A percentile compares a stretch with the other conserved stretches of the same genome.
These are phyloP conservation scores for Cornus controversa DNA, from an alignment of 148 eudicot species.

Conservation along the genomic window DNA sequence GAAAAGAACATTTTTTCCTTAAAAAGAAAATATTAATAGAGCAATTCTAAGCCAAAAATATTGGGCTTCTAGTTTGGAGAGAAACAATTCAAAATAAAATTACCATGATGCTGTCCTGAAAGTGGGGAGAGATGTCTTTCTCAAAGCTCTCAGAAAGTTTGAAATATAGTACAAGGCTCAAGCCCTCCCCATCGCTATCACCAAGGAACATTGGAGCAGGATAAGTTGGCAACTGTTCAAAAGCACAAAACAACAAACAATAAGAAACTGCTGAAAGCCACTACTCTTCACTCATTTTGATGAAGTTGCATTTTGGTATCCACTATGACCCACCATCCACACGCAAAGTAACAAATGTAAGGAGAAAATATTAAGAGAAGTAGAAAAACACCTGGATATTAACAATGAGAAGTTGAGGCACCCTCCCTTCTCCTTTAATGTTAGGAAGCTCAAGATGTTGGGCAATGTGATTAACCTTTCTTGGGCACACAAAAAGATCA, in stretches of 20 bases:
- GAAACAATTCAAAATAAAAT: not conserved
- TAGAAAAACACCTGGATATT: slow-evolving; percentile 62
- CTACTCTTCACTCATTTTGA: not conserved
- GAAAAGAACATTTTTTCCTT: not conserved
- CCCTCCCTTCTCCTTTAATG: slow-evolving; percentile 31
- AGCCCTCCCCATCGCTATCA: slow-evolving; percentile 80
- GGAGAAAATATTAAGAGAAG: not conserved
- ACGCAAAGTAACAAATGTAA: not conserved
- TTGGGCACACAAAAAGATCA: slow-evolving; percentile 59
- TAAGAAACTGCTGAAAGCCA: not conserved
- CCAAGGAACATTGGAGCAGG: slow-evolving; percentile 77
- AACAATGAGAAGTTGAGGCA: slow-evolving; percentile 69
- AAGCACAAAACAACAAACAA: not conserved
- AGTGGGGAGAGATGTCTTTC: slow-evolving; percentile 61
- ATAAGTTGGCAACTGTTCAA: slow-evolving; percentile 71
- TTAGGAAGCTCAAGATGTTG: slow-evolving; percentile 79
- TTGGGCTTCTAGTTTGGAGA: not conserved
- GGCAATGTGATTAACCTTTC: slow-evolving; percentile 81
- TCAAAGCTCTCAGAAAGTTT: slow-evolving; percentile 66
- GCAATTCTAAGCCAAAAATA: not conserved
- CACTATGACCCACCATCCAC: not conserved
- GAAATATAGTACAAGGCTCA: slow-evolving; percentile 82
- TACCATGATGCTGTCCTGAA: slow-evolving; percentile 73
- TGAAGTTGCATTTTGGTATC: not conserved
- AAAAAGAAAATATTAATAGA: not conserved